Evolutionary conservation across 306 rosid genomes (phyloP).

Genomic region (Inga oerstediana): DNA sequence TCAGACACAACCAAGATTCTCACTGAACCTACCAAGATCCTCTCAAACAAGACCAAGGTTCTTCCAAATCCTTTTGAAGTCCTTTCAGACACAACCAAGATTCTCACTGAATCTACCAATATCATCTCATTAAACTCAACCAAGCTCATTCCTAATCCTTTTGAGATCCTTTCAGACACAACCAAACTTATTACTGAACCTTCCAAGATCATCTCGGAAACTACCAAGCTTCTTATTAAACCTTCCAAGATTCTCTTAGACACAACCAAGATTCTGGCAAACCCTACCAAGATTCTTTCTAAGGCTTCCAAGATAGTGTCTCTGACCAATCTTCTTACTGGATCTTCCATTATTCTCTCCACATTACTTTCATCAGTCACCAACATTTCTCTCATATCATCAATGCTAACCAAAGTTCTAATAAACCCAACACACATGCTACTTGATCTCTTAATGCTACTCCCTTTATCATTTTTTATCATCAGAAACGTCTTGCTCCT

Average conservation of each 20-base stretch:
- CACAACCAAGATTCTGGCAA: background rate
- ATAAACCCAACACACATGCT: background rate
- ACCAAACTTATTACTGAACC: background rate
- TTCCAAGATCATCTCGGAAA: background rate
- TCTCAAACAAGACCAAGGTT: background rate
- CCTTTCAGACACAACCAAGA: background rate
- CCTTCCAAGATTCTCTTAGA: background rate
- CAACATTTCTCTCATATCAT: background rate
- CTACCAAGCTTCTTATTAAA: background rate
- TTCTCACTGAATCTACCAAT: background rate
- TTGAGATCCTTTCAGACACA: background rate
- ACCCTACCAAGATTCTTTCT: background rate
- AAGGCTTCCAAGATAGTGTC: background rate
- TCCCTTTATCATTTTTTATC: background rate
- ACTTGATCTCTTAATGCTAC: background rate
- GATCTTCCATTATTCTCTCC: background rate
- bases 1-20: background rate
- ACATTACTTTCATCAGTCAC: background rate
- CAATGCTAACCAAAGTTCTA: background rate
- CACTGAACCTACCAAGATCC: background rate
- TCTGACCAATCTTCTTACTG: background rate
- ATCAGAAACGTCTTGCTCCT: background rate
- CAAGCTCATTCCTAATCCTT: background rate
- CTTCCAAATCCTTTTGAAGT: background rate
- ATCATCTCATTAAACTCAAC: background rate